These are phyloP conservation scores for Zalaria sp. DNA, from an alignment of 2,329 filamentous ascomycete species.

Conservation along the genomic window DNA sequence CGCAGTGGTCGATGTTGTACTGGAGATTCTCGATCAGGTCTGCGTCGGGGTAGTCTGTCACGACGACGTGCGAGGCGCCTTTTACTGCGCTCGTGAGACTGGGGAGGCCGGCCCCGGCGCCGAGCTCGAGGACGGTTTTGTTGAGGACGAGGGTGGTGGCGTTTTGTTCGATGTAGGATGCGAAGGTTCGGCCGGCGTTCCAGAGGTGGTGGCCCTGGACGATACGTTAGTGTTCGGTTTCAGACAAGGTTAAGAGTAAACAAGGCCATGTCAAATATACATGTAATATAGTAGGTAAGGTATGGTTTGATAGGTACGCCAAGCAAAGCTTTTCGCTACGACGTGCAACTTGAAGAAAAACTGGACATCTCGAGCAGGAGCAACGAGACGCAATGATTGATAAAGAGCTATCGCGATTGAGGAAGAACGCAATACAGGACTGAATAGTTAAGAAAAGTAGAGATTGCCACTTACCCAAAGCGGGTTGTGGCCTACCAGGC, in stretches of 20 bases:
- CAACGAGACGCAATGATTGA: too few species aligned
- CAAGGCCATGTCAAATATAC: too few species aligned
- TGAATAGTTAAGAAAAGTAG: not conserved
- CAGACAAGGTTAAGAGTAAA: too few species aligned
- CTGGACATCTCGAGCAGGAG: too few species aligned
- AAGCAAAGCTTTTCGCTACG: constrained; percentile 1
- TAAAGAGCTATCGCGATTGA: too few species aligned
- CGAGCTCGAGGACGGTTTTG: constrained; percentile 72
- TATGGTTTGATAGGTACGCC: too few species aligned
- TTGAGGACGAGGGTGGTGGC: constrained; percentile 44
- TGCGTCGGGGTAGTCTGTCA: constrained; percentile 78
- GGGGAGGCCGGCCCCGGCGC: constrained; percentile 75
- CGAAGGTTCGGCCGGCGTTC: constrained; percentile 72
- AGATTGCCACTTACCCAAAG: constrained; percentile 50
- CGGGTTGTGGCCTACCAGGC: constrained; percentile 75
- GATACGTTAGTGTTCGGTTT: too few species aligned
- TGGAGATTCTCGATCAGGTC: constrained; percentile 71
- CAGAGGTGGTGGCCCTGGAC: constrained; percentile 66
- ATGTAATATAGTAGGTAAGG: too few species aligned
- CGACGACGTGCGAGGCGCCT: constrained; percentile 53
- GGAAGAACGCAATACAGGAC: too few species aligned
- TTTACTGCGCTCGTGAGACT: constrained; percentile 59
- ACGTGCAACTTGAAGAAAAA: not conserved
- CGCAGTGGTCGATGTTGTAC: constrained; percentile 54
- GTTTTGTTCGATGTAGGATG: constrained; percentile 62